Percentiles rank a stretch among this genome's conserved stretches.
Evolutionary conservation across 2,329 filamentous ascomycete species (phyloP).

Genomic region (Talaromyces sp.): DNA sequence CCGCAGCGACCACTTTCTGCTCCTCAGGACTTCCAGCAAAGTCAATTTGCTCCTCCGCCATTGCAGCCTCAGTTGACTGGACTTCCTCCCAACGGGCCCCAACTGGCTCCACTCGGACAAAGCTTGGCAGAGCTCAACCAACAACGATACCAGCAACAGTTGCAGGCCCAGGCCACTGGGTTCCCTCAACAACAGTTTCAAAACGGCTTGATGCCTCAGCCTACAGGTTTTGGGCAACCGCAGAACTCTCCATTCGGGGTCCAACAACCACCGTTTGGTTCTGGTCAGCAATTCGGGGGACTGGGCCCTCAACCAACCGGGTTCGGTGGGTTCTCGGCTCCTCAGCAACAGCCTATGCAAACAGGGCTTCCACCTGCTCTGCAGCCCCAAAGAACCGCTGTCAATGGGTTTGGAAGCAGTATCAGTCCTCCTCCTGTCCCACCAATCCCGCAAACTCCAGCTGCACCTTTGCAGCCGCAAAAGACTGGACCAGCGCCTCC

Average conservation of each 20-base stretch:
- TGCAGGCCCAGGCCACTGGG: constrained; percentile 40
- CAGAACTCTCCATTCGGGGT: constrained; percentile 42
- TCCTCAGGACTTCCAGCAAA: constrained; percentile 72
- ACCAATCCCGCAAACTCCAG: constrained; percentile 53
- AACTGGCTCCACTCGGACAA: constrained; percentile 67
- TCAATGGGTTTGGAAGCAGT: constrained; percentile 46
- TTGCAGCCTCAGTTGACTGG: constrained; percentile 84
- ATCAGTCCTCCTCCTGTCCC: constrained; percentile 47
- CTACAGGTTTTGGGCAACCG: constrained; percentile 36
- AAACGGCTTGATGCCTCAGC: constrained; percentile 39
- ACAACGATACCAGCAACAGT: constrained; percentile 59
- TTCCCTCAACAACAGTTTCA: constrained; percentile 22
- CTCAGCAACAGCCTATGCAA: constrained; percentile 36
- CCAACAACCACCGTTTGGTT: constrained; percentile 37
- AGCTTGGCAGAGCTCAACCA: constrained; percentile 69
- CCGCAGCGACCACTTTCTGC: constrained; percentile 80
- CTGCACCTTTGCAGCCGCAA: constrained; percentile 64
- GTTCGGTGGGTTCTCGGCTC: constrained; percentile 37
- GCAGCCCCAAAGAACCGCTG: constrained; percentile 46
- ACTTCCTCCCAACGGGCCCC: constrained; percentile 48
- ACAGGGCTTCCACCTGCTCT: constrained; percentile 37
- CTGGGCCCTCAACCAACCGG: constrained; percentile 52
- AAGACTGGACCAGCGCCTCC: constrained; percentile 81
- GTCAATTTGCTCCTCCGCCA: constrained; percentile 65
- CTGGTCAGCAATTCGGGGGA: constrained; percentile 23